phyloP scores from a whole-genome alignment of 139 green algal genomes.

The Klebsormidium nitens region DNA sequence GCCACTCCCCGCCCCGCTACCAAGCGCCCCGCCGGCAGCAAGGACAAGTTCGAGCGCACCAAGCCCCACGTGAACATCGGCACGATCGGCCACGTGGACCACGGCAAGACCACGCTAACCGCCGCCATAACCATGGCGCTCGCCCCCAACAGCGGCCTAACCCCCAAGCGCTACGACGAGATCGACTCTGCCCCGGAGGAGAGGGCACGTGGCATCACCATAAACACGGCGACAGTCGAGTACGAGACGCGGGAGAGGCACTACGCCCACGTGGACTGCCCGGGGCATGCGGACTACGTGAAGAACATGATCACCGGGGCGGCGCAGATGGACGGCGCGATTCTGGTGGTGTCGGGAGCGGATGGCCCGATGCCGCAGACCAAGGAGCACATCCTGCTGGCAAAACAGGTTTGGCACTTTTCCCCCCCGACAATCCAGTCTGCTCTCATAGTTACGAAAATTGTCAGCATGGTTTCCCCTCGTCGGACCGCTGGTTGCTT shows the following conservation, averaged over 20 bases:
- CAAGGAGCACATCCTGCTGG: conserved; percentile 92
- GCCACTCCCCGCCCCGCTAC: no score
- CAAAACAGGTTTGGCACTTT: conserved; percentile 71
- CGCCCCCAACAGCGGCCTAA: conserved; percentile 60
- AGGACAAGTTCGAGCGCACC: conserved; percentile 68
- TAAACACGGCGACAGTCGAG: conserved; percentile 92
- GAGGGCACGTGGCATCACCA: conserved; percentile 97
- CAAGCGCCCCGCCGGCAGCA: no score
- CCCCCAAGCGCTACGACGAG: conserved; percentile 81
- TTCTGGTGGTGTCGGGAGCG: conserved; percentile 90
- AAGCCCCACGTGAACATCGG: conserved; percentile 97
- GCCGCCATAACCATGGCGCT: conserved; percentile 62
- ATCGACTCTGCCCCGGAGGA: conserved; percentile 99
- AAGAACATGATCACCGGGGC: conserved; percentile 65
- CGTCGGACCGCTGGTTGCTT: no score
- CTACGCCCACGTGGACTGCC: conserved; percentile 98
- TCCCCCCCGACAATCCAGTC: no score
- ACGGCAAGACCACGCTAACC: conserved; percentile 97
- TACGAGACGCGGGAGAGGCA: conserved; percentile 94
- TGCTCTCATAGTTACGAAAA: no score
- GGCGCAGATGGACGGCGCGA: conserved; percentile 96
- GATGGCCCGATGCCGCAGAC: conserved; percentile 98
- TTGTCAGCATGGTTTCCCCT: no score
- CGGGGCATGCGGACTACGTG: conserved; percentile 96
- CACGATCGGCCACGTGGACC: conserved; percentile 97